A percentile compares a stretch with the other conserved stretches of the same genome.
Evolutionary conservation across 768 basidiomycete genomes (phyloP).

Genomic region (Mycena haematopus): DNA sequence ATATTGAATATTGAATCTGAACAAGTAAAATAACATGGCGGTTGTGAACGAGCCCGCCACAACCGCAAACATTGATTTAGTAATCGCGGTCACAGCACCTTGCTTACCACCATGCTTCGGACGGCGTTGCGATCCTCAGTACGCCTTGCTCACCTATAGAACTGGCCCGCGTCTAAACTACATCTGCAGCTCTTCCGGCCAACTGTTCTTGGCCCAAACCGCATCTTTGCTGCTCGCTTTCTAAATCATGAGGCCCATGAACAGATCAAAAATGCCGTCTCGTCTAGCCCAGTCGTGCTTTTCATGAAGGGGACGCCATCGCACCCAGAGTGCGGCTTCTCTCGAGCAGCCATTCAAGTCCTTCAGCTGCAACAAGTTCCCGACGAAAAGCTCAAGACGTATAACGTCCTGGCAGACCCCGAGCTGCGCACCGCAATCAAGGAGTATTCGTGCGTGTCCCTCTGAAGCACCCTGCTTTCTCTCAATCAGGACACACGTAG

Average conservation of each 20-base stretch:
- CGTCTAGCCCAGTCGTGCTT: slow-evolving; percentile 81
- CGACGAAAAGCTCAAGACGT: slow-evolving; percentile 82
- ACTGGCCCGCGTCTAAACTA: background rate
- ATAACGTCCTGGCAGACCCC: slow-evolving; percentile 85
- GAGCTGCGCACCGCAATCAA: slow-evolving; percentile 90
- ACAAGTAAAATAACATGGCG: too few relatives aligned
- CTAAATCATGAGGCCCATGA: slow-evolving; percentile 68
- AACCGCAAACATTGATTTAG: background rate
- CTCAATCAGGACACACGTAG: slow-evolving; percentile 45
- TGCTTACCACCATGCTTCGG: slow-evolving; percentile 14
- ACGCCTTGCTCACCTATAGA: background rate
- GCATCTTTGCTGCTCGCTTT: slow-evolving; percentile 44
- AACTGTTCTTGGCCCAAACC: slow-evolving; percentile 5
- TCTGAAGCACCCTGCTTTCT: background rate
- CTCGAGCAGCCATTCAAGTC: slow-evolving; percentile 90
- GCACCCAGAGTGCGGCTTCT: slow-evolving; percentile 93
- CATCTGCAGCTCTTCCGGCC: slow-evolving; percentile 9
- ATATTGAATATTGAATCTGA: too few relatives aligned
- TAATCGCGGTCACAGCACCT: background rate
- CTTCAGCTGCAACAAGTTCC: slow-evolving; percentile 86
- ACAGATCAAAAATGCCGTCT: slow-evolving; percentile 76
- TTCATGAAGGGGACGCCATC: slow-evolving; percentile 98
- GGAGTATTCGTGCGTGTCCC: slow-evolving; percentile 86
- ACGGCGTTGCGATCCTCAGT: slow-evolving; percentile 24
- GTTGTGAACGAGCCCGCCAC: too few relatives aligned